Evolutionary conservation across 2,329 filamentous ascomycete species (phyloP).

Genomic region (Phoma sp.): DNA sequence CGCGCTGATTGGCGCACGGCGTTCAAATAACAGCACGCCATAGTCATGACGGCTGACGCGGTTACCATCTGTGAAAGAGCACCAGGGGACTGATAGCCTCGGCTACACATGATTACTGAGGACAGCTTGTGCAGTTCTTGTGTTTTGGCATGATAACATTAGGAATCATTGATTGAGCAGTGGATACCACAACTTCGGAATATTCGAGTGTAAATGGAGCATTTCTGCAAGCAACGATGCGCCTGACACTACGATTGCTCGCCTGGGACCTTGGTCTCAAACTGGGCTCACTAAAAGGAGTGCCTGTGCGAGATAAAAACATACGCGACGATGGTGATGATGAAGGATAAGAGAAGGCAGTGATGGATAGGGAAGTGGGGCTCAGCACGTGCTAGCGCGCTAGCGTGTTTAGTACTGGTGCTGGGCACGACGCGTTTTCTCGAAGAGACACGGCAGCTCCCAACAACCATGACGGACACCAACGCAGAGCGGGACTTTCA

Average conservation of each 20-base stretch:
- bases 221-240: neutral
- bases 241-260: neutral
- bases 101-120: neutral
- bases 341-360: neutral
- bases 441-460: neutral
- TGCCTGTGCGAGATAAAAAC: neutral
- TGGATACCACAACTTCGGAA: neutral
- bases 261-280: neutral
- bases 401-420: neutral
- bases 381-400: neutral
- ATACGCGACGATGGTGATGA: neutral
- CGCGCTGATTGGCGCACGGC: conserved; percentile 9
- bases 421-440: neutral
- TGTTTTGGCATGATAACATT: too few species aligned
- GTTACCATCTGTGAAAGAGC: neutral
- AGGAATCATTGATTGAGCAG: neutral
- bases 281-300: neutral
- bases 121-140: too few species aligned
- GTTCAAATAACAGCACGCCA: conserved; percentile 14
- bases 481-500: conserved; percentile 66
- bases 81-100: neutral
- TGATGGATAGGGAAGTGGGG: neutral
- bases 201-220: neutral
- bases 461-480: conserved; percentile 25
- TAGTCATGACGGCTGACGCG: conserved; percentile 7